phyloP scores from a whole-genome alignment of 2,329 filamentous ascomycete species.

The Xylariales sp. region DNA sequence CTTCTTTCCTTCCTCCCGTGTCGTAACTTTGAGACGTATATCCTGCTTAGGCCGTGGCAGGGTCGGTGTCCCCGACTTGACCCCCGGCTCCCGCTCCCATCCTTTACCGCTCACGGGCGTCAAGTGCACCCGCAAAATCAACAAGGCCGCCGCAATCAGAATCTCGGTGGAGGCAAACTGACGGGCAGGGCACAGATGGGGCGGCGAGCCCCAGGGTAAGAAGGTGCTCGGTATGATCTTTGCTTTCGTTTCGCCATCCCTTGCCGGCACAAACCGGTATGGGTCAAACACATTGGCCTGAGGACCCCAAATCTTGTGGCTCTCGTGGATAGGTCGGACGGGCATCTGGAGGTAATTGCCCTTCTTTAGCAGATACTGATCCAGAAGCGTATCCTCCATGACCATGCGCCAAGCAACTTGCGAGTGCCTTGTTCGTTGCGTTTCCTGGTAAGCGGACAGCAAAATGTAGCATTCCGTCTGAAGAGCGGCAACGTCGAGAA shows the following conservation, averaged over 20 bases:
- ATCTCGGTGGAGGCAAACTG: conserved; percentile 23
- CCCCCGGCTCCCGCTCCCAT: not conserved
- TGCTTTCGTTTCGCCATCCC: not conserved
- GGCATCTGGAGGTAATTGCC: conserved; percentile 15
- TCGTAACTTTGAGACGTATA: not conserved
- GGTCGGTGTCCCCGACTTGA: not conserved
- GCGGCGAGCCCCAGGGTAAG: conserved; percentile 11
- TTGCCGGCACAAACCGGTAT: conserved; percentile 11
- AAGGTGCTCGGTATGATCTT: conserved; percentile 11
- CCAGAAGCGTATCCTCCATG: conserved; percentile 13
- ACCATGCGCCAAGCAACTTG: conserved; percentile 10
- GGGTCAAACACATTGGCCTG: conserved; percentile 12
- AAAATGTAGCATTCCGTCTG: conserved; percentile 29
- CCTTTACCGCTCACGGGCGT: conserved; percentile 4
- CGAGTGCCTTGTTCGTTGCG: conserved; percentile 23
- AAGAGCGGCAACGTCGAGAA: conserved; percentile 29
- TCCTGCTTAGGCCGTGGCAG: not conserved
- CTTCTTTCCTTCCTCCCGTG: not conserved
- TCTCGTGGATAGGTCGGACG: conserved; percentile 11
- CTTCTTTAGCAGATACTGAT: conserved; percentile 16
- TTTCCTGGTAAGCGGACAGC: conserved; percentile 32
- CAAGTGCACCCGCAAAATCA: conserved; percentile 19
- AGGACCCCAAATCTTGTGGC: conserved; percentile 13
- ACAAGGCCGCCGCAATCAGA: conserved; percentile 20
- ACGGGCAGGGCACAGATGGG: conserved; percentile 23